Conservation (phyloP, 371 early-diverging fungal genomes). For the Mucor sp. region DNA sequence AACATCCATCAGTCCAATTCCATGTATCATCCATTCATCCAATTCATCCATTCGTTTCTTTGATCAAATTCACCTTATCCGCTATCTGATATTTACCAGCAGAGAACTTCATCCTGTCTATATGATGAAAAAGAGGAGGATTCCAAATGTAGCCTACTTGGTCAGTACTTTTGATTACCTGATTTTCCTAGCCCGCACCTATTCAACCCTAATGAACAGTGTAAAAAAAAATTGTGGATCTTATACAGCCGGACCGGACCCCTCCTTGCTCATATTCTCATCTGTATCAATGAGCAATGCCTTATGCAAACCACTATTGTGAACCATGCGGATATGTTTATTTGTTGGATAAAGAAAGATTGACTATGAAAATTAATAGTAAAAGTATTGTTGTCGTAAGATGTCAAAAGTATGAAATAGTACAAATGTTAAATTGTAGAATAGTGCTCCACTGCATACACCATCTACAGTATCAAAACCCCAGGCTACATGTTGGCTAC, state of each 20-base stretch:
- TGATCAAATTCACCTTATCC: background rate
- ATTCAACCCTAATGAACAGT: background rate
- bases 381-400: no score
- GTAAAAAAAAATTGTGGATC: background rate
- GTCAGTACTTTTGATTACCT: constrained; percentile 14
- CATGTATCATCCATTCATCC: constrained; percentile 11
- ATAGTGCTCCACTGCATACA: no score
- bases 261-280: no score
- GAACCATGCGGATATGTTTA: no score
- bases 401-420: no score
- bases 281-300: background rate
- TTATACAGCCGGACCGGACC: background rate
- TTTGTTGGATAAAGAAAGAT: no score
- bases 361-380: no score
- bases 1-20: background rate
- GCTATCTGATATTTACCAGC: constrained; percentile 28
- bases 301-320: background rate
- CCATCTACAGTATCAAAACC: no score
- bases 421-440: no score
- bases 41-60: constrained; percentile 21
- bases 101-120: constrained; percentile 39
- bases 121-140: constrained; percentile 31
- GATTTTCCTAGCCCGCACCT: constrained; percentile 3
- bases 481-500: background rate
- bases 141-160: constrained; percentile 15